Conservation (phyloP, 208 protist species). For the Angomonas deanei region DNA sequence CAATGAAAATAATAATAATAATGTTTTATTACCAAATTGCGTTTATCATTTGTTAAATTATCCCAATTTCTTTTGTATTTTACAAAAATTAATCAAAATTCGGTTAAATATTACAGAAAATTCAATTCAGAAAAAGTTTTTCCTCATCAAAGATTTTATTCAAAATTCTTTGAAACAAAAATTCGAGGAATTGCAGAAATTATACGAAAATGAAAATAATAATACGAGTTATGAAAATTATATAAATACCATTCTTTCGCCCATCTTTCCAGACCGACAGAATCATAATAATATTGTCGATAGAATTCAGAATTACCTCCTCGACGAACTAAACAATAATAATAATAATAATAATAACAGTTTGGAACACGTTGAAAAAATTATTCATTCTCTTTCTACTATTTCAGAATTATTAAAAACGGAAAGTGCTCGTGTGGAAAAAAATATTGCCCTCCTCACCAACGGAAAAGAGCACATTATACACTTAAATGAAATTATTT, state of each 20-base stretch:
- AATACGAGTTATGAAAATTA: too few species aligned
- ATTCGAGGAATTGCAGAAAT: background rate
- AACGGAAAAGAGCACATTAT: background rate
- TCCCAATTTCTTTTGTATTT: too few species aligned
- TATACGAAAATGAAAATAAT: background rate
- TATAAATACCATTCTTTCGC: background rate
- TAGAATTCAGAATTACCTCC: slow-evolving; percentile 35
- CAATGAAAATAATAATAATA: slow-evolving; percentile 1
- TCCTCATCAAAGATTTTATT: too few species aligned
- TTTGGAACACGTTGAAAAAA: background rate
- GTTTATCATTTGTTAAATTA: too few species aligned
- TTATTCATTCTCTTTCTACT: too few species aligned
- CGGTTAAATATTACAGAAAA: too few species aligned
- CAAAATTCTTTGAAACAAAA: background rate
- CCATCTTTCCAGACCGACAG: too few species aligned
- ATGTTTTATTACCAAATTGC: too few species aligned
- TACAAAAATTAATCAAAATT: too few species aligned
- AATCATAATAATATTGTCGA: slow-evolving; percentile 14
- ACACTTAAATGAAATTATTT: background rate
- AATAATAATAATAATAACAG: background rate
- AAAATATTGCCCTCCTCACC: background rate
- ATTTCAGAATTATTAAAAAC: too few species aligned
- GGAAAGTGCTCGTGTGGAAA: too few species aligned
- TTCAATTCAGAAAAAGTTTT: background rate
- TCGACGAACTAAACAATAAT: background rate